Evolutionary conservation across 805 yeast species (phyloP).

Genomic region (Starmerella davenportii): DNA sequence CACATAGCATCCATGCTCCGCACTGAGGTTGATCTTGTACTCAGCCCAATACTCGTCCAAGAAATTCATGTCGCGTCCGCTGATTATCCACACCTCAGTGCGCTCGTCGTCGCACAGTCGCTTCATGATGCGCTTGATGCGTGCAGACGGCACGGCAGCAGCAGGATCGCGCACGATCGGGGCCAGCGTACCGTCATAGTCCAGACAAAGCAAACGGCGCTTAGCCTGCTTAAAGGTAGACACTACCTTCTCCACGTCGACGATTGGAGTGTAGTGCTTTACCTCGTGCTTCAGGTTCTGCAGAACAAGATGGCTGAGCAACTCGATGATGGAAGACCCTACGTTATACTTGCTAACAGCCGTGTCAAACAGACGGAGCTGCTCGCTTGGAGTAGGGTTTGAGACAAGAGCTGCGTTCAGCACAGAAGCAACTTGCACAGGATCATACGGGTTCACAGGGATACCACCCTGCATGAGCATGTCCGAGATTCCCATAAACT

Average conservation of each 20-base stretch:
- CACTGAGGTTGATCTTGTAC: slow-evolving; percentile 59
- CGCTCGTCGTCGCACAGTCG: slow-evolving; percentile 52
- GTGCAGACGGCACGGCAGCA: slow-evolving; percentile 88
- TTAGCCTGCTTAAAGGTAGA: slow-evolving; percentile 41
- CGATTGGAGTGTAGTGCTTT: slow-evolving; percentile 56
- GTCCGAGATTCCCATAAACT: slow-evolving; percentile 76
- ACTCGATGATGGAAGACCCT: slow-evolving; percentile 61
- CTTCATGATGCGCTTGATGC: slow-evolving; percentile 41
- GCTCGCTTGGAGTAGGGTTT: slow-evolving; percentile 22
- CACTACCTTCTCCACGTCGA: slow-evolving; percentile 51
- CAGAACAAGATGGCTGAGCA: slow-evolving; percentile 29
- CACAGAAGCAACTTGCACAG: slow-evolving; percentile 77
- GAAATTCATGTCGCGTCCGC: slow-evolving; percentile 86
- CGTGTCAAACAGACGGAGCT: slow-evolving; percentile 33
- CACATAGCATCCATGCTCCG: slow-evolving; percentile 95
- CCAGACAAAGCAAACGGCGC: slow-evolving; percentile 70
- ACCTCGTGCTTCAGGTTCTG: slow-evolving; percentile 26
- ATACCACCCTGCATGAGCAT: slow-evolving; percentile 28
- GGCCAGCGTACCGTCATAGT: slow-evolving; percentile 93
- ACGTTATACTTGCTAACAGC: slow-evolving; percentile 49
- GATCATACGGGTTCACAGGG: slow-evolving; percentile 91
- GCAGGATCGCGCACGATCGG: slow-evolving; percentile 94
- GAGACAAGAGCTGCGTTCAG: slow-evolving; percentile 44
- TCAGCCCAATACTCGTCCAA: slow-evolving; percentile 78
- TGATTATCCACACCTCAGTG: slow-evolving; percentile 84